These are phyloP conservation scores for Drechslera avenae DNA, from an alignment of 2,329 filamentous ascomycete genomes.

Conservation along the genomic window DNA sequence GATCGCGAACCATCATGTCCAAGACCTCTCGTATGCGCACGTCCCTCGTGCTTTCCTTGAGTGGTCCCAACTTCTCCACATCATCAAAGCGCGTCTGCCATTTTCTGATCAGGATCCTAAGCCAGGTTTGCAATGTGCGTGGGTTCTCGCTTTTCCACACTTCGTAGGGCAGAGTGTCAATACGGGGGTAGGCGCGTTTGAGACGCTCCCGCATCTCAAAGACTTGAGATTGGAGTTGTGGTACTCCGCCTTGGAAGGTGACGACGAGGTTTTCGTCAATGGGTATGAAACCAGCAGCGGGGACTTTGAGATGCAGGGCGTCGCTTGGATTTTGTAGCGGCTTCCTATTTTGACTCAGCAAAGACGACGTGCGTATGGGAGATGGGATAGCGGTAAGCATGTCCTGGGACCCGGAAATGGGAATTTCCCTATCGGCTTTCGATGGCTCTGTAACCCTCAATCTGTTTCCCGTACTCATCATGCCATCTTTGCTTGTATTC, in stretches of 20 bases:
- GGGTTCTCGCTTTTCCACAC: constrained; percentile 29
- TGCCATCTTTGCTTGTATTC: too few species aligned
- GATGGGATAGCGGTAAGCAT: too few species aligned
- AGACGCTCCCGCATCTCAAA: constrained; percentile 27
- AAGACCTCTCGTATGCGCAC: constrained; percentile 21
- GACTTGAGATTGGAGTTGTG: constrained; percentile 29
- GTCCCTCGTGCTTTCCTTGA: constrained; percentile 5
- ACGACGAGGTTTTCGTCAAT: constrained; percentile 31
- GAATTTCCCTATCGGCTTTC: too few species aligned
- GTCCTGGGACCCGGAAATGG: too few species aligned
- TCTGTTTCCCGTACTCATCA: too few species aligned
- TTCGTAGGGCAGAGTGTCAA: constrained; percentile 34
- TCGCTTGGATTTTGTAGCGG: constrained; percentile 6
- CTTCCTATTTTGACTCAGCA: too few species aligned
- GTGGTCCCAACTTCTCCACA: not conserved
- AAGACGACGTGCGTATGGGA: too few species aligned
- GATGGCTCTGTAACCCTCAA: too few species aligned
- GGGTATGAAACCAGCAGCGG: constrained; percentile 7
- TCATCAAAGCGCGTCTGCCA: constrained; percentile 32
- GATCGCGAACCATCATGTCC: constrained; percentile 31
- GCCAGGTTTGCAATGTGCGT: constrained; percentile 32
- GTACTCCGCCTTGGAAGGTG: constrained; percentile 17
- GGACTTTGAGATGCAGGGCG: constrained; percentile 17
- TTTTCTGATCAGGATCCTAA: constrained; percentile 31
- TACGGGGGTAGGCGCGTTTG: constrained; percentile 27